Evolutionary conservation across 352 stramenopile species (phyloP), one percentile per base, ranked within the genome.

Genomic region (Salisapilia sapeloensis): DNA sequence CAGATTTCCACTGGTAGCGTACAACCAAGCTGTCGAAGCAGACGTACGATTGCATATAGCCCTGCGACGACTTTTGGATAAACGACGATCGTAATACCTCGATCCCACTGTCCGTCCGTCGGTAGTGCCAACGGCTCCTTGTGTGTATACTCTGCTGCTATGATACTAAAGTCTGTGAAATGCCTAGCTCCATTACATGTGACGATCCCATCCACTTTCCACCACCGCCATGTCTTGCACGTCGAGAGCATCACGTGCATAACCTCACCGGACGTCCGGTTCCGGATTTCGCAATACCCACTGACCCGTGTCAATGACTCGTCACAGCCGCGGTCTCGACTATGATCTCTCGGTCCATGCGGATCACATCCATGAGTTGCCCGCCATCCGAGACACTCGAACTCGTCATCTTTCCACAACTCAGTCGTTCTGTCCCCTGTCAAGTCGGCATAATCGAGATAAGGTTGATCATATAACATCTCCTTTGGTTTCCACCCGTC

Each of bases 381-480:
- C 15, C 51, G 45, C 71, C 71, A 87, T 28, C 63, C 69, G 6
- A 84, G 33, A 41, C 72, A 87, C 48, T 85, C 57, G 34, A 84
- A 82, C 12, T 78, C 61, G 28, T 55, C 52, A 18, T 69, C 50
- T 1, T 22, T 46, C 66, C 66, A 83, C 36, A 76, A 33, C 19
- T 26, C 42, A 1, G 14, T 28, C 24, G 60, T 29, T 38, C 50
- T 49, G 36, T 57, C 46, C 30, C 45, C 50, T 5, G 28, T 44
- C 16, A 55, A 17, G 24, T 82, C 59, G 31, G 80, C 28, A 6
- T 2, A 6, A 25, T 80, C 55, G 8, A 85, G 58, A 24, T 28
- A 26, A 0, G 58, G 62, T 2, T 54, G 46, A 21, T 67, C 44
- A 21, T 47, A 50, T 6, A 59, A 44, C 22, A 44, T 57, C 11